A percentile compares a stretch with the other conserved stretches of the same genome.
phyloP scores from a whole-genome alignment of 148 eudicot genomes.

The Cornus kousa region DNA sequence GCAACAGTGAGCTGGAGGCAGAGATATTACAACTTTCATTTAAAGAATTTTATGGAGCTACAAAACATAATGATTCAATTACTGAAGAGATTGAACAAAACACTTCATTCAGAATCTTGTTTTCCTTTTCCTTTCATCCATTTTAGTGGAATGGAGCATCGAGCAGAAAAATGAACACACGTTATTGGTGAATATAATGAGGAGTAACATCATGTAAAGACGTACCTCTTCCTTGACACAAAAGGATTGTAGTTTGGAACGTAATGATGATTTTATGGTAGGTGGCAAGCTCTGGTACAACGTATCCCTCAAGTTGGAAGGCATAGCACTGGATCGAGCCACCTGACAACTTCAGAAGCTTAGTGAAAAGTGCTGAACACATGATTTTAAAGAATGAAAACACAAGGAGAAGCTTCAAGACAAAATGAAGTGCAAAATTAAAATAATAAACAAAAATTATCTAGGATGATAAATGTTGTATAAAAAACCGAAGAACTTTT shows the following conservation, averaged over 20 bases:
- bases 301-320: constrained; percentile 55
- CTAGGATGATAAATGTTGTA: neutral
- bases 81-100: neutral
- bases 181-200: neutral
- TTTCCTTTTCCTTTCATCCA: neutral
- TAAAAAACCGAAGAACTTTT: neutral
- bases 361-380: neutral
- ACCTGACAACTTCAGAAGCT: constrained; percentile 45
- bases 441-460: neutral
- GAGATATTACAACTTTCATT: neutral
- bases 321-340: constrained; percentile 59
- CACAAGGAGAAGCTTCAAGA: neutral
- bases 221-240: constrained; percentile 61
- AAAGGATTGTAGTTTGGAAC: constrained; percentile 64
- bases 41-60: neutral
- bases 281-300: constrained; percentile 85
- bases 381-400: neutral
- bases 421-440: neutral
- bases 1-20: constrained; percentile 52
- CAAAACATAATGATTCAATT: neutral
- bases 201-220: neutral
- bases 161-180: neutral
- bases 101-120: neutral
- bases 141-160: neutral
- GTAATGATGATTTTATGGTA: constrained; percentile 57